phyloP scores from a whole-genome alignment of 345 rosid species.

The Bruguiera sexangula region DNA sequence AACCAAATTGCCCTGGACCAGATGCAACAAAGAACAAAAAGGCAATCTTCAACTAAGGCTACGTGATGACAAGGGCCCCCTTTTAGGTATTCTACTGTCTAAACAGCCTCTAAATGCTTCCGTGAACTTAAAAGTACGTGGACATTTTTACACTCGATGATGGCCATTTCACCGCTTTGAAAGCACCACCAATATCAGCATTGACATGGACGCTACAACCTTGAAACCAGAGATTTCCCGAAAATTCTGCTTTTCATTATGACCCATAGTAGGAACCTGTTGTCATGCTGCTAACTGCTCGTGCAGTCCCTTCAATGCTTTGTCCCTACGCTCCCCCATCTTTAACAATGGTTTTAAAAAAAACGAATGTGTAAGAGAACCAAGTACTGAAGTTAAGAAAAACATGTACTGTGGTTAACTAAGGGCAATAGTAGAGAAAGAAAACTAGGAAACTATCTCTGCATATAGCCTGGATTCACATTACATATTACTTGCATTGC shows the following conservation, averaged over 20 bases:
- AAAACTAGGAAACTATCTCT: too few species aligned
- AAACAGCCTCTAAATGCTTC: constrained; percentile 24
- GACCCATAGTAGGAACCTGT: constrained; percentile 18
- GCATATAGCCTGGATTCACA: too few species aligned
- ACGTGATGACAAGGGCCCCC: constrained; percentile 3
- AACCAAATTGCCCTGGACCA: background rate
- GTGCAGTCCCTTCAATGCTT: constrained; percentile 60
- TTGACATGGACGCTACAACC: constrained; percentile 73
- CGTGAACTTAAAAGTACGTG: constrained; percentile 2
- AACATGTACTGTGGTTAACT: too few species aligned
- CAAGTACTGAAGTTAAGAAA: background rate
- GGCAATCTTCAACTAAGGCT: constrained; percentile 8
- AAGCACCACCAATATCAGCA: constrained; percentile 70
- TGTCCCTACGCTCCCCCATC: constrained; percentile 79
- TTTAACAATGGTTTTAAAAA: constrained; percentile 23
- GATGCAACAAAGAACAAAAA: constrained; percentile 2
- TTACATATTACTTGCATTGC: background rate
- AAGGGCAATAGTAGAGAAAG: too few species aligned
- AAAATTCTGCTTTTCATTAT: constrained; percentile 51
- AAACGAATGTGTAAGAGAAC: background rate
- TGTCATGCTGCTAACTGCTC: constrained; percentile 56
- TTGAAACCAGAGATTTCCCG: constrained; percentile 85
- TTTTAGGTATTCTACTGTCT: constrained; percentile 24
- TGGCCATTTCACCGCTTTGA: constrained; percentile 50
- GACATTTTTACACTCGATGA: constrained; percentile 17